phyloP scores from a whole-genome alignment of 192 early-diverging fungal genomes.

The Rhizophagus prolifer region DNA sequence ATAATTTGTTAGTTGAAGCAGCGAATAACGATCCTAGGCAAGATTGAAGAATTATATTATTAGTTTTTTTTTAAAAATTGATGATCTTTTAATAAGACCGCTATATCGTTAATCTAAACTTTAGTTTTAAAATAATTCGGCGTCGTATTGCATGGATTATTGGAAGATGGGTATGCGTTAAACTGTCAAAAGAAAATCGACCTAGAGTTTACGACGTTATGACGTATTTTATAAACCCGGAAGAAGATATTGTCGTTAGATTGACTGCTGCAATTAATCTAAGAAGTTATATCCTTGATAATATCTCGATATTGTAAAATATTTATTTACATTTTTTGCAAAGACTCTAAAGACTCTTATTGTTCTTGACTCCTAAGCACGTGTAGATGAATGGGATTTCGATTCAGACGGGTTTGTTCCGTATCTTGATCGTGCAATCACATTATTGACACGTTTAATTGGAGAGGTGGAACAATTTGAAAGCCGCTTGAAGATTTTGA shows the following conservation, averaged over 20 bases:
- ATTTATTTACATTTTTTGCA: not conserved
- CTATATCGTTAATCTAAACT: not conserved
- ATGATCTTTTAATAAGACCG: not conserved
- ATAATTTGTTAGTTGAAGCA: conserved; percentile 59
- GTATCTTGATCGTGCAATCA: conserved; percentile 62
- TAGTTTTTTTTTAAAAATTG: not conserved
- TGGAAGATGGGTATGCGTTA: conserved; percentile 82
- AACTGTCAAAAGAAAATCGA: conserved; percentile 62
- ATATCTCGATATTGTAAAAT: not conserved
- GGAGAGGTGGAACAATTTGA: conserved; percentile 72
- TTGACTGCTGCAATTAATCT: conserved; percentile 72
- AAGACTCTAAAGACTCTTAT: not conserved
- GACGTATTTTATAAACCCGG: conserved; percentile 60
- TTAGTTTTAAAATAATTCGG: conserved; percentile 52
- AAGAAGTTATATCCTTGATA: conserved; percentile 51
- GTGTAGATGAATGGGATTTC: conserved; percentile 85
- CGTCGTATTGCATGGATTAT: conserved; percentile 80
- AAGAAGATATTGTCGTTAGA: conserved; percentile 81
- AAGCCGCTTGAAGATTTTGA: conserved; percentile 70
- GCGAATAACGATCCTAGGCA: conserved; percentile 52
- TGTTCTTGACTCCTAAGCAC: not conserved
- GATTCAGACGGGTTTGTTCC: conserved; percentile 65
- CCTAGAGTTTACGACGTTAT: conserved; percentile 71
- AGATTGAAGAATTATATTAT: conserved; percentile 4
- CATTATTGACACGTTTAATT: conserved; percentile 58